Base-by-base conservation (phyloP, 2,329 filamentous ascomycete species). In the Colletotrichum sojae region DNA sequence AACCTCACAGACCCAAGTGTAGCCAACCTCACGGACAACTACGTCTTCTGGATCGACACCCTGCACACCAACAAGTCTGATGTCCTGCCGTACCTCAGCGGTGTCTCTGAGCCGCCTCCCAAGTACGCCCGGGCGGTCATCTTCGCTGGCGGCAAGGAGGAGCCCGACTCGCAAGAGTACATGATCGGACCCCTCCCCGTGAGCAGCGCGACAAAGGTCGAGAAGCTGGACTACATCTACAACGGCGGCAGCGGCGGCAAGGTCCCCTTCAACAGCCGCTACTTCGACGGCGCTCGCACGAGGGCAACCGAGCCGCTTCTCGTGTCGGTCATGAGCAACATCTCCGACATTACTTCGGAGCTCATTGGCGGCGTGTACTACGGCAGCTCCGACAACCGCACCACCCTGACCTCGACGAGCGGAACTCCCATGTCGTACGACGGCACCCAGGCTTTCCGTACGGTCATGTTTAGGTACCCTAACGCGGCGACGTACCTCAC, bases 121-220 rank as follows among this genome's bases (percentile, higher is more conserved):
- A 79, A 81, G 15, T 86, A 83, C 74, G 85, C 85, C 31, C 77
- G 83, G 22, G 83, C 79, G 1, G 81, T 85, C 59, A 79, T 86
- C 48, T 83, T 83, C 49, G 79, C 84, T 65, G 81, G 82, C 12
- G 82, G 80, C 0, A 82, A 80, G 53, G 70, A 73, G 4, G 77
- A 80, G 13, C 83, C 84, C 1, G 78, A 82, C 31, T 82, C 81
- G 5, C 81, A 84, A 64, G 83, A 86, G 70, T 85, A 83, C 71
- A 83, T 84, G 78, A 79, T 86, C 31, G 84, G 85, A 0, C 84
- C 85, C 2, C 77, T 87, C 4, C 85, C 85, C 2, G 77, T 85
- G 4, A 75, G 74, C 8, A 60, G 72, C 20, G 70, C 78, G 18
- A 84, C 83, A 5, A 79, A 71, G 16, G 74, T 83, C 27, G 71